phyloP scores from a whole-genome alignment of 2,329 filamentous ascomycete species.

The Fusarium drepaniforme region DNA sequence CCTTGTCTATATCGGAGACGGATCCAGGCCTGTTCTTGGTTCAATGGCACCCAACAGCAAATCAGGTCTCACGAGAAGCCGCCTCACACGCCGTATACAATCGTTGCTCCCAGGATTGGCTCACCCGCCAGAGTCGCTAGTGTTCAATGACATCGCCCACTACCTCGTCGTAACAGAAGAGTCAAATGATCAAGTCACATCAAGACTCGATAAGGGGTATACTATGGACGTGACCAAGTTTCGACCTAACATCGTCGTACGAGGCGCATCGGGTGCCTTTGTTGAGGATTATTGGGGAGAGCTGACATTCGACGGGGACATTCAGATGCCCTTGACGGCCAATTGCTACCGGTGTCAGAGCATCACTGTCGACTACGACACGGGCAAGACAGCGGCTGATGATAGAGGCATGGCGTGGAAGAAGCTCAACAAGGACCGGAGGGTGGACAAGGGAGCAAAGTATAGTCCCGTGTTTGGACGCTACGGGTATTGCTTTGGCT shows the following conservation, averaged over 20 bases:
- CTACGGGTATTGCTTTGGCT: slow-evolving; percentile 40
- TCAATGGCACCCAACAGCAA: slow-evolving; percentile 41
- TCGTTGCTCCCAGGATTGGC: slow-evolving; percentile 13
- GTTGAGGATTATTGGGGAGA: slow-evolving; percentile 42
- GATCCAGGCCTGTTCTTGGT: slow-evolving; percentile 38
- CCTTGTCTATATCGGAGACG: slow-evolving; percentile 36
- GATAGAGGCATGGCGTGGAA: slow-evolving; percentile 39
- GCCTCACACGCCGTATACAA: neutral
- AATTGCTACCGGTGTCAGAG: slow-evolving; percentile 43
- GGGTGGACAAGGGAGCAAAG: slow-evolving; percentile 39
- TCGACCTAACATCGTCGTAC: slow-evolving; percentile 40
- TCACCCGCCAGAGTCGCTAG: slow-evolving; percentile 18
- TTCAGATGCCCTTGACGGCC: slow-evolving; percentile 34
- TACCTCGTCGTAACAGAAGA: slow-evolving; percentile 43
- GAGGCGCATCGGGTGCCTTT: slow-evolving; percentile 28
- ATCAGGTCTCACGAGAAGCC: slow-evolving; percentile 12
- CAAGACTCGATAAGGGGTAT: slow-evolving; percentile 13
- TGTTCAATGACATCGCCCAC: slow-evolving; percentile 39
- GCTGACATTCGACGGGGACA: slow-evolving; percentile 26
- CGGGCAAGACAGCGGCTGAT: slow-evolving; percentile 33
- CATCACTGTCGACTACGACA: slow-evolving; percentile 41
- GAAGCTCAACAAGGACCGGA: slow-evolving; percentile 41
- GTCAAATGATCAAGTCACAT: slow-evolving; percentile 36
- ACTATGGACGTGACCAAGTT: slow-evolving; percentile 43
- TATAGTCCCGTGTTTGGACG: slow-evolving; percentile 43